Percentiles rank a stretch among this genome's conserved stretches.
Conservation (phyloP, 2,329 filamentous ascomycete genomes). For the Cladosporium sp. region DNA sequence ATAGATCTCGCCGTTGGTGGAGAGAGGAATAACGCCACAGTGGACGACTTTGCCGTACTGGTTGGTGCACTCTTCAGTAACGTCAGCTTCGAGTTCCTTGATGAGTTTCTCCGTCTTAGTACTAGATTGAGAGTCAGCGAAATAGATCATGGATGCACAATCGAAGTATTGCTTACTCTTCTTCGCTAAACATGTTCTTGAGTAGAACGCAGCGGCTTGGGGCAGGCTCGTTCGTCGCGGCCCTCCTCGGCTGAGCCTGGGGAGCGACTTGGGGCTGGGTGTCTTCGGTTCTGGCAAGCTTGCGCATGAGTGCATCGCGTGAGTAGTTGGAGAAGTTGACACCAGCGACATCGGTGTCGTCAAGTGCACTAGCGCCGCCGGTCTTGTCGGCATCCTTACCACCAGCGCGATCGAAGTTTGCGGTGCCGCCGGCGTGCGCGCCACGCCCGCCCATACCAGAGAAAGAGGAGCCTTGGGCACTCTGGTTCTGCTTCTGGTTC, state of each 20-base stretch:
- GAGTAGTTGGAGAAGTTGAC: constrained; percentile 99
- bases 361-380: constrained; percentile 85
- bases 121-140: neutral
- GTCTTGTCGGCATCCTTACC: constrained; percentile 81
- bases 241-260: constrained; percentile 53
- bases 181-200: constrained; percentile 90
- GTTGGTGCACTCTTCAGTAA: constrained; percentile 83
- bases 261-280: constrained; percentile 58
- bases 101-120: constrained; percentile 64
- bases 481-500: constrained; percentile 20
- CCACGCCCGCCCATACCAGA: constrained; percentile 86
- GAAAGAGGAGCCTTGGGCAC: constrained; percentile 67
- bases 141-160: neutral
- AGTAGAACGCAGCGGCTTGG: constrained; percentile 86
- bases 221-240: constrained; percentile 83
- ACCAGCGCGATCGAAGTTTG: constrained; percentile 82
- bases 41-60: constrained; percentile 98
- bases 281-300: constrained; percentile 94
- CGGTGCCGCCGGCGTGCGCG: constrained; percentile 67
- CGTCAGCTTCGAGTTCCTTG: constrained; percentile 90
- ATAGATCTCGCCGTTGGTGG: constrained; percentile 95
- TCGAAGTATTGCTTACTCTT: constrained; percentile 65
- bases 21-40: constrained; percentile 73
- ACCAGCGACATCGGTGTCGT: constrained; percentile 95
- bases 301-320: constrained; percentile 96